A percentile compares a stretch with the other conserved stretches of the same genome.
These are phyloP conservation scores for Monilinia fructicola DNA, from an alignment of 2,329 filamentous ascomycete genomes.

Conservation along the genomic window DNA sequence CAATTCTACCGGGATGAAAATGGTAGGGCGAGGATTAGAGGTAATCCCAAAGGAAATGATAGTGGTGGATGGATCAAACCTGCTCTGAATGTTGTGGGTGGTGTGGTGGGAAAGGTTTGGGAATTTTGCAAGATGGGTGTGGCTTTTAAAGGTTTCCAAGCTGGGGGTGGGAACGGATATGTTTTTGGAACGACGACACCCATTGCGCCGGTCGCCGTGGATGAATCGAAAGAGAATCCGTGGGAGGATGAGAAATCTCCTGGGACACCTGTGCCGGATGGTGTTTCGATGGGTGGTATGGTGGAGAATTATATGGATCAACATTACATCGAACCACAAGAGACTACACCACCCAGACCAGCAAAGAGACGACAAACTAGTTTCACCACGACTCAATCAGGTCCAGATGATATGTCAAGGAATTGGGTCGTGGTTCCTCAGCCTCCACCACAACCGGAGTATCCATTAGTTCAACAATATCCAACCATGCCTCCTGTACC, in stretches of 20 bases:
- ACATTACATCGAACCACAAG: slow-evolving; percentile 36
- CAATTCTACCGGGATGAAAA: slow-evolving; percentile 23
- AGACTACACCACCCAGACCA: slow-evolving; percentile 44
- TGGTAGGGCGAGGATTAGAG: slow-evolving; percentile 51
- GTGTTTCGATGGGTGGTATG: neutral
- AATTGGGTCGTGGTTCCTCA: slow-evolving; percentile 68
- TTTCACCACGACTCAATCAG: slow-evolving; percentile 41
- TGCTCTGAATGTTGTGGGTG: slow-evolving; percentile 60
- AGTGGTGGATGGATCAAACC: slow-evolving; percentile 27
- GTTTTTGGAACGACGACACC: slow-evolving; percentile 17
- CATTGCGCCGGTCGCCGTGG: neutral
- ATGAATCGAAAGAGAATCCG: slow-evolving; percentile 27
- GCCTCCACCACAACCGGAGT: neutral
- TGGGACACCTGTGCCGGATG: slow-evolving; percentile 8
- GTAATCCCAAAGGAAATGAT: slow-evolving; percentile 47
- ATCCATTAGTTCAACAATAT: slow-evolving; percentile 1
- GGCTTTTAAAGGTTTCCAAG: slow-evolving; percentile 77
- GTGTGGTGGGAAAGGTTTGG: slow-evolving; percentile 73
- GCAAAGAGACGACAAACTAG: slow-evolving; percentile 51
- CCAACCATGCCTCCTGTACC: slow-evolving; percentile 22
- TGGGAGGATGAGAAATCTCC: slow-evolving; percentile 30
- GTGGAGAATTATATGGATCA: slow-evolving; percentile 42
- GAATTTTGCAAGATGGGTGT: slow-evolving; percentile 70
- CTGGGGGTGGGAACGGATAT: slow-evolving; percentile 77
- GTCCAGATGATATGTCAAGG: slow-evolving; percentile 55